Base-by-base conservation (phyloP, 148 eudicot genomes). In the Vaccinium corymbosum region DNA sequence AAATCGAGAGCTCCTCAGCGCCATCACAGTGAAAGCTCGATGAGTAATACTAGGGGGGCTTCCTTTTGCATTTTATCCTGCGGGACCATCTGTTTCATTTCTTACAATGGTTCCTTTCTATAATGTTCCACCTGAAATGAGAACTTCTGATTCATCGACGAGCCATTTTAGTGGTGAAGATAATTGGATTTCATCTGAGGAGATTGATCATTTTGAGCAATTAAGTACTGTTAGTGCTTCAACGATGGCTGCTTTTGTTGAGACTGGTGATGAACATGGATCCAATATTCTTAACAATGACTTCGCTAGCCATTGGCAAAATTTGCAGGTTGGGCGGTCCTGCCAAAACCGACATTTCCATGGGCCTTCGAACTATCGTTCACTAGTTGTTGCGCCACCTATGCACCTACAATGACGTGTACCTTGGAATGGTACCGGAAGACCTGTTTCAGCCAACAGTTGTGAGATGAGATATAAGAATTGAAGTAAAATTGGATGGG, bases 61-160 rank as follows among this genome's bases (percentile, higher is more conserved):
- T 42, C 86, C 90, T 32, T 75, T 79, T 61, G 84, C 91, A 78
- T 96, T 96, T 84, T 93, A 90, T 86, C 97, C 97, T 8, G 87
- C 97, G 11, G 98, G 98, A 22, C 98, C 98, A 53, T 98, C 97
- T 10, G 95, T 96, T 75, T 97, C 98, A 4, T 94, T 94, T 84
- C 51, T 96, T 48, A 91, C 98, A 17, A 91, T 96, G 98, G 91
- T 96, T 82, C 95, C 95, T 52, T 76, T 95, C 14, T 90, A 88
- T 75, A 83, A 92, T 83, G 46, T 79, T 61, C 92, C 91, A 74
- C 61, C 90, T 64, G 93, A 91, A 49, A 72, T 88, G 0, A 88
- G 92, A 76, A 74, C 83, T 80, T 78, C 98, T 81, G 93, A 91
- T 49, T 68, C 89, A 27, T 87, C 89, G 77, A 86, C 83, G 51